Evolutionary conservation across 768 basidiomycete genomes (phyloP), one percentile per base, ranked within the genome.

Genomic region (Mycena rebaudengoi): DNA sequence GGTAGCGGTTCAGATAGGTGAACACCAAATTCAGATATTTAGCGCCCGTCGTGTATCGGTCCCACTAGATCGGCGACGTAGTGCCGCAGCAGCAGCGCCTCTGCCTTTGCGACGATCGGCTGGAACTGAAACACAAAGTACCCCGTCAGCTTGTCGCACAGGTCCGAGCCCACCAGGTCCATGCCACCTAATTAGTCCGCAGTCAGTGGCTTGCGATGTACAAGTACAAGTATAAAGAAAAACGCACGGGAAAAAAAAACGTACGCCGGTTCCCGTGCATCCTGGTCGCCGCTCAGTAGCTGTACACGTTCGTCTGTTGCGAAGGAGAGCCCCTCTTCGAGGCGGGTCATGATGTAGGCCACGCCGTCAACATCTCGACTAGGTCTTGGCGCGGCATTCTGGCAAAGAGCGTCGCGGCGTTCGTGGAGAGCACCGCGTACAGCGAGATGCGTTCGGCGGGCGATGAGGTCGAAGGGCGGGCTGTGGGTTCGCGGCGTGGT

Each of bases 11-110:
- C 57, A 99, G 86, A 79, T 99, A 99, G 4, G 95, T 96, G 81
- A 99, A 99, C 30, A 99, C 80, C 56, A 97, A 91, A 75, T 99
- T 97, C 77, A 98, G 94, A 74, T 98, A 99, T 73, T 94, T 95
- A 2, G 97, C 96, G 46, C 97, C 97, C 1, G 91, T 97, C 0
- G 98, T 99, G 81, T 98, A 99, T 39, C 96, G 86, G 69, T 94
- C 91, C 98, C 98, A 99, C 76, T 98, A n/a, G n/a, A n/a, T n/a
- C 95, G 60, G 80, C 75, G 0, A 94, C 95, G 73, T 99, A 99
- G 75, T 93, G 98, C 60, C 90, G 88, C 51, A 99, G 82, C 6
- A 99, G 85, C n/a, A 98, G 79, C 23, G 82, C 70, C 55, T 96
- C 94, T 14, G 92, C 89, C 76, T 84, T n/a, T n/a, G n/a, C n/a